A percentile compares a stretch with the other conserved stretches of the same genome.
phyloP scores from a whole-genome alignment of 2,329 filamentous ascomycete genomes.

The Penicillium sp. region DNA sequence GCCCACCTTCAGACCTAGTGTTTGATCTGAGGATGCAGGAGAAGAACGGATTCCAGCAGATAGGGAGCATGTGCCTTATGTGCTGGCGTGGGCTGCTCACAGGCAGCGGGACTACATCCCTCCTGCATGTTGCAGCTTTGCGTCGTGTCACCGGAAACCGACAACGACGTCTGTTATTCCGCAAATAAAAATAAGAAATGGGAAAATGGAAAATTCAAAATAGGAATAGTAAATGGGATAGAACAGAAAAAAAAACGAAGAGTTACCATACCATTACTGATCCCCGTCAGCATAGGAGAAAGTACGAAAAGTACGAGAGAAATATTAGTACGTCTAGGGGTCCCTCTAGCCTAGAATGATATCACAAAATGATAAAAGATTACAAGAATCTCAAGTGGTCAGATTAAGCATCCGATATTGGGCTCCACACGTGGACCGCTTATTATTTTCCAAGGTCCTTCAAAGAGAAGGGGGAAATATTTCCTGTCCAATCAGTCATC shows the following conservation, averaged over 20 bases:
- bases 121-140: constrained; percentile 17
- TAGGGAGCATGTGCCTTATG: constrained; percentile 25
- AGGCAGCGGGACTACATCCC: constrained; percentile 16
- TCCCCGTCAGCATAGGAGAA: constrained; percentile 40
- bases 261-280: constrained; percentile 4
- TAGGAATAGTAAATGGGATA: neutral
- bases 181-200: neutral
- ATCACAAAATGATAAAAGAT: neutral
- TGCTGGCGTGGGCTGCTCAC: constrained; percentile 20
- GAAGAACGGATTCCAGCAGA: constrained; percentile 25
- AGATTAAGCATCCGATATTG: constrained; percentile 29
- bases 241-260: neutral
- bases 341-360: neutral
- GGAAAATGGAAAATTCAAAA: neutral
- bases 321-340: neutral
- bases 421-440: constrained; percentile 21
- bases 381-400: constrained; percentile 10
- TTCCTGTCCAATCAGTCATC: constrained; percentile 31
- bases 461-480: constrained; percentile 17
- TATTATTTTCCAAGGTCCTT: constrained; percentile 10
- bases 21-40: constrained; percentile 19
- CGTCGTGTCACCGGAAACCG: constrained; percentile 19
- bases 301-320: neutral
- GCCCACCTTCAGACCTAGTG: constrained; percentile 10
- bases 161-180: constrained; percentile 13